Conservation (phyloP, 768 basidiomycete species). For the Cystobasidium ongulense region DNA sequence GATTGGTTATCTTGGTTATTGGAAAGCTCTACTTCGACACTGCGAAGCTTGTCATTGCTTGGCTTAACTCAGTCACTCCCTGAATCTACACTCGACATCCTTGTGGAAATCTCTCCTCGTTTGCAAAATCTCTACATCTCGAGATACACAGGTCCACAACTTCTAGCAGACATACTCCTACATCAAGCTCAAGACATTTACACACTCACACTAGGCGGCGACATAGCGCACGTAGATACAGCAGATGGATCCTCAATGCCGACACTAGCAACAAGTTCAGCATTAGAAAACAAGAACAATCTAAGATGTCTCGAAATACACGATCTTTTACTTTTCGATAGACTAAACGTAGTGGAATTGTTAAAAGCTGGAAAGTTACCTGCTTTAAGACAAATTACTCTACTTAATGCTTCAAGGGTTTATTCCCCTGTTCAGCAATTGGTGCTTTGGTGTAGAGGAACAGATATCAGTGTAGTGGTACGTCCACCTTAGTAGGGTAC, state of each 20-base stretch:
- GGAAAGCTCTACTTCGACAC: not conserved
- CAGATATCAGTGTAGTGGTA: slow-evolving; percentile 10
- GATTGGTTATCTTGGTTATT: slow-evolving; percentile 11
- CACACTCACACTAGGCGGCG: slow-evolving; percentile 1
- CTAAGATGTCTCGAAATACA: slow-evolving; percentile 14
- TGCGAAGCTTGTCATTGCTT: not conserved
- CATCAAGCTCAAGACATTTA: not conserved
- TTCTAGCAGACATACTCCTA: slow-evolving; percentile 1
- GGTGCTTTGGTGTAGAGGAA: not conserved
- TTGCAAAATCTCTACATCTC: slow-evolving; percentile 4
- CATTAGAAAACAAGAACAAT: slow-evolving; percentile 4
- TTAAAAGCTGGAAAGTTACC: slow-evolving; percentile 4
- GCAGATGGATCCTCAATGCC: not conserved
- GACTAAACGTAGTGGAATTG: not conserved
- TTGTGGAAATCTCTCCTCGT: not conserved
- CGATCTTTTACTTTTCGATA: not conserved
- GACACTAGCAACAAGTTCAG: not conserved
- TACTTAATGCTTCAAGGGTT: slow-evolving; percentile 5
- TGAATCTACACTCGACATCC: not conserved
- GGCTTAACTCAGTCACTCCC: not conserved
- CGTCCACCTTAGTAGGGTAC: not conserved
- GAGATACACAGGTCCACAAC: not conserved
- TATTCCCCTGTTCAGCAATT: slow-evolving; percentile 17
- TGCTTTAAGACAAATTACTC: not conserved
- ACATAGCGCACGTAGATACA: not conserved